phyloP scores from a whole-genome alignment of 176 grass and related monocot genomes.

The Otatea glauca region DNA sequence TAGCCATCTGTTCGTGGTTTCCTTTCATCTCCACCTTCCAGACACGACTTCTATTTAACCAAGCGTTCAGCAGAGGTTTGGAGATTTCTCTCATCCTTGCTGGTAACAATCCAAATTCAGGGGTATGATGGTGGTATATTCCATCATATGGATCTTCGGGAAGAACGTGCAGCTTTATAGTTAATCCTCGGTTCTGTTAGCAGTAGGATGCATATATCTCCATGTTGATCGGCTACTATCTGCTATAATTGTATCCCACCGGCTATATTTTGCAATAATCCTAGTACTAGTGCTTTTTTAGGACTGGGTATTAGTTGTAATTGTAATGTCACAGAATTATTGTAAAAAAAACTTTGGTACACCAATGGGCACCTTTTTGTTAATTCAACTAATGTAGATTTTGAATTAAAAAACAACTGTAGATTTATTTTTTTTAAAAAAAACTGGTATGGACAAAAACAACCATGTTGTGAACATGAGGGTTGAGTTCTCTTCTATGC shows the following conservation, averaged over 20 bases:
- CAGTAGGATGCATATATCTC: constrained; percentile 49
- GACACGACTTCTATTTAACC: constrained; percentile 88
- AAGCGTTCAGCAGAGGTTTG: constrained; percentile 93
- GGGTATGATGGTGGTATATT: constrained; percentile 41
- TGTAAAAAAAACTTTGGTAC: background rate
- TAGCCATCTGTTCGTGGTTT: constrained; percentile 80
- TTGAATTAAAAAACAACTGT: background rate
- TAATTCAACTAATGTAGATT: background rate
- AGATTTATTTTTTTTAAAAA: too few species aligned
- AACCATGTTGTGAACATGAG: too few species aligned
- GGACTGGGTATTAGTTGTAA: background rate
- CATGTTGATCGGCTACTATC: constrained; percentile 21
- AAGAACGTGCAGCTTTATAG: background rate
- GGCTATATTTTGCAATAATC: background rate
- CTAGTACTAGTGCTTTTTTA: background rate
- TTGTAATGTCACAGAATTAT: background rate
- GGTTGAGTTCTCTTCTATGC: too few species aligned
- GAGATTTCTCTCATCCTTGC: constrained; percentile 96
- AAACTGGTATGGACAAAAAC: too few species aligned
- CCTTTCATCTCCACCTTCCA: constrained; percentile 92
- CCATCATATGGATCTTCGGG: background rate
- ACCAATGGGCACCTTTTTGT: background rate
- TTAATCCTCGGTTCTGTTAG: constrained; percentile 25
- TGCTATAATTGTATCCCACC: background rate
- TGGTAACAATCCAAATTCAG: constrained; percentile 86